Evolutionary conservation across 768 basidiomycete species (phyloP), one percentile per base, ranked within the genome.

Genomic region (Gymnopilus junonius): DNA sequence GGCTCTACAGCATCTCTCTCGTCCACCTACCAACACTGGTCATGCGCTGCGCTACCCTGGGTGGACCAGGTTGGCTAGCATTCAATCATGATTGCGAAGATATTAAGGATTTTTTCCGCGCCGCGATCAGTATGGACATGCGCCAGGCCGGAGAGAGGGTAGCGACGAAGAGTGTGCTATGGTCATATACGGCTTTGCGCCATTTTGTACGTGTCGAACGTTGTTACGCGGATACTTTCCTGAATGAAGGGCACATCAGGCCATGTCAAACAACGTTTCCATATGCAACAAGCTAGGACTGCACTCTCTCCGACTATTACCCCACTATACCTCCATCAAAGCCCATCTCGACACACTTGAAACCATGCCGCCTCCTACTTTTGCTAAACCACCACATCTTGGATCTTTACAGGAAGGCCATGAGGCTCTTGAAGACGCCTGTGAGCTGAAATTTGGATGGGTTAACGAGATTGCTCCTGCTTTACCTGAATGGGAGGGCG

Each of bases 61-160:
- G 81, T 1, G 88, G 89, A 0, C 88, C 89, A 0, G 83, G 85
- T 25, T 92, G 90, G 90, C 77, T 87, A 21, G 89, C 88, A 0
- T 78, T 82, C 69, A 91, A 91, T 63, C 80, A 88, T 8, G 85
- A 88, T 62, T 81, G 74, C 54, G 90, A 91, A 60, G 89, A 88
- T 60, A 80, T 92, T 71, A 91, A 89, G 63, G 90, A 92, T 68
- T 91, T 90, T 71, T 87, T 91, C 73, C 81, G 90, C 17, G 81
- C 86, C 0, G 84, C 83, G 50, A 85, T 92, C 64, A 83, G 82
- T 63, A 91, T 92, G 90, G 90, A 92, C 71, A 82, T 92, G 74
- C 82, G 91, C 29, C 88, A 92, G 73, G 87, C 89, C 0, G 91
- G 90, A 17, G 90, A 92, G 67, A 82, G 90, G 31, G 89, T 91